Base-by-base conservation (phyloP, 768 basidiomycete genomes). In the Piloderma croceum region DNA sequence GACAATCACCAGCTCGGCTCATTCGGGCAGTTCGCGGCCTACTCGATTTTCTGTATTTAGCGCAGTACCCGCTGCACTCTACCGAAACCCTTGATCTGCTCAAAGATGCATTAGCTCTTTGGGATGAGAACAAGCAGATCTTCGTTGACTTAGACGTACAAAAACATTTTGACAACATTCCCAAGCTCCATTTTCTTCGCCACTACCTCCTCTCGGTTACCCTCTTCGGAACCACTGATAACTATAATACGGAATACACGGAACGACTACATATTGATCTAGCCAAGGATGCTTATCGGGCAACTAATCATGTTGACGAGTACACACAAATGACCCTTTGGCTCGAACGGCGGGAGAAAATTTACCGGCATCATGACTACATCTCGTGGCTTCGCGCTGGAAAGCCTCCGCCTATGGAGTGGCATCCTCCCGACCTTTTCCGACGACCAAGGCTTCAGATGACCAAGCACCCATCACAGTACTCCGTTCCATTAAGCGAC, bases 21-120 rank as follows among this genome's bases (percentile, higher is more conserved):
- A 5, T 58, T 5, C 31, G 31, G 6, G 59, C 59, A n/a, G 41
- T 47, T 7, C 53, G 53, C 3, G 59, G 57, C 0, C 29, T 67
- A 0, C 44, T 64, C 2, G 59, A 70, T 39, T 69, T 68, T 40
- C 43, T 62, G 13, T 67, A 60, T 37, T 36, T 60, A 4, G 56
- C 64, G 0, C 61, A 61, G 12, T 60, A 56, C 36, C 52, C 56
- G 1, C 13, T 46, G 3, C 63, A 66, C 27, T 44, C 52, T 0
- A 34, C 42, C 0, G 34, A 46, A 6, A 59, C 57, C 2, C 55
- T 69, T 2, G 19, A 15, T 0, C 21, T 24, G 2, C 29, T 70
- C 0, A 24, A 48, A 4, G 31, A 40, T 0, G 51, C 54, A 0
- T 49, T 65, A 2, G 10, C 34, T 2, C 19, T 21, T 2, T 70